Conservation (phyloP, 23 red algal species). For the Gracilaria vermiculophylla region DNA sequence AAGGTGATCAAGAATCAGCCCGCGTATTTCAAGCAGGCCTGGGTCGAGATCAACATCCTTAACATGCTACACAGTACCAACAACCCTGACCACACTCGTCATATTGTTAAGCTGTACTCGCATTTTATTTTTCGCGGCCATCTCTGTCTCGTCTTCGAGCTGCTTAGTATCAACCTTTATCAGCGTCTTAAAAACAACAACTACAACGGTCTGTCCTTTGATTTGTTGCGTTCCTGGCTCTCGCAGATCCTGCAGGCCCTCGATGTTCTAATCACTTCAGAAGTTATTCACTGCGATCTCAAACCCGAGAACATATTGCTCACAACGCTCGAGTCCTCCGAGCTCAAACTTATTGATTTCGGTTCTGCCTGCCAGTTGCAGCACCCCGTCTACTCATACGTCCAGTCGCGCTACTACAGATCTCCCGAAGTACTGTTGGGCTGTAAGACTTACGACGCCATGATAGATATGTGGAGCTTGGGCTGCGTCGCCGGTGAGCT, state of each 20-base stretch:
- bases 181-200: conserved; percentile 88
- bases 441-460: conserved; percentile 63
- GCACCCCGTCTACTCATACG: conserved; percentile 86
- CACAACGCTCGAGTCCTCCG: neutral
- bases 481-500: conserved; percentile 95
- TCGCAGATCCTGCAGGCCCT: conserved; percentile 81
- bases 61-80: conserved; percentile 59
- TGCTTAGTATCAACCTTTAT: conserved; percentile 85
- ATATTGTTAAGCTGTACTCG: conserved; percentile 51
- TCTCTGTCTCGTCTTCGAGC: conserved; percentile 95
- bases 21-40: conserved; percentile 90
- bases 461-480: conserved; percentile 96
- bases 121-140: conserved; percentile 82
- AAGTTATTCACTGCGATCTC: conserved; percentile 97
- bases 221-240: conserved; percentile 60
- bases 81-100: conserved; percentile 36
- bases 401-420: conserved; percentile 97
- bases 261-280: conserved; percentile 65
- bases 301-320: conserved; percentile 98
- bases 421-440: conserved; percentile 94
- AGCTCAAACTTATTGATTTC: conserved; percentile 95
- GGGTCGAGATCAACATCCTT: conserved; percentile 88
- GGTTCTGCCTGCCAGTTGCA: conserved; percentile 90
- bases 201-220: conserved; percentile 58
- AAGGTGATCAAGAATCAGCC: conserved; percentile 98